Base-by-base conservation (phyloP, 352 stramenopile genomes). In the Phytophthora meadii region DNA sequence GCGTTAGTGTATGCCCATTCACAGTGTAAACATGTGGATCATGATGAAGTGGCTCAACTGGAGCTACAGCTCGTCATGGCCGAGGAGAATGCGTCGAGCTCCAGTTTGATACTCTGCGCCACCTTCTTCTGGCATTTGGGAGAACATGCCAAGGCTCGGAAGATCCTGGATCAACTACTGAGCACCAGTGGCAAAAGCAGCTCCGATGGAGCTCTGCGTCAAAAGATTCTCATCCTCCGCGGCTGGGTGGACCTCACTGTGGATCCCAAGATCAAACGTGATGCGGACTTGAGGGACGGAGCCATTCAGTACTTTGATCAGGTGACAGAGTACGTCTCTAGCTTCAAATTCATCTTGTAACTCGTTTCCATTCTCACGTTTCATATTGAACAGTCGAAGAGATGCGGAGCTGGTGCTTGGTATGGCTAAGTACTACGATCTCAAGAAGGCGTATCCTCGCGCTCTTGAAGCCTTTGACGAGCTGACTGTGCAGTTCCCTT, bases 51-150 rank as follows among this genome's bases (percentile, higher is more conserved):
- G 19, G 76, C 83, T 39, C 84, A 92, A 63, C 70, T 93, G 34
- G 83, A 93, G 63, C 69, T 93, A 34, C 85, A 94, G 65, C 69
- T 93, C 9, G 81, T 83, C 63, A 90, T 94, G 73, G 86, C 85
- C 40, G 86, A 94, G 49, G 83, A 94, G 54, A 79, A 78, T 36
- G 82, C 83, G 8, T 77, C 54, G 8, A 85, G 86, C 24, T 48
- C 59, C n/a, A 78, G 72, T 37, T 68, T 88, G 49, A 67, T 93
- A 52, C 72, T 92, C 15, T 92, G 83, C 39, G 83, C 87, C 25
- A 91, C 62, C 12, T 83, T 93, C 54, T 95, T 93, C 57, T 95
- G 87, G 87, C 85, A 93, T 60, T 61, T 89, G 41, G 66, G 79
- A 22, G 81, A 93, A 44, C 73, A 84, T 17, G 42, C 57, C 25